Evolutionary conservation across 2,329 filamentous ascomycete genomes (phyloP).

Genomic region (Chaetomium olivaceum): DNA sequence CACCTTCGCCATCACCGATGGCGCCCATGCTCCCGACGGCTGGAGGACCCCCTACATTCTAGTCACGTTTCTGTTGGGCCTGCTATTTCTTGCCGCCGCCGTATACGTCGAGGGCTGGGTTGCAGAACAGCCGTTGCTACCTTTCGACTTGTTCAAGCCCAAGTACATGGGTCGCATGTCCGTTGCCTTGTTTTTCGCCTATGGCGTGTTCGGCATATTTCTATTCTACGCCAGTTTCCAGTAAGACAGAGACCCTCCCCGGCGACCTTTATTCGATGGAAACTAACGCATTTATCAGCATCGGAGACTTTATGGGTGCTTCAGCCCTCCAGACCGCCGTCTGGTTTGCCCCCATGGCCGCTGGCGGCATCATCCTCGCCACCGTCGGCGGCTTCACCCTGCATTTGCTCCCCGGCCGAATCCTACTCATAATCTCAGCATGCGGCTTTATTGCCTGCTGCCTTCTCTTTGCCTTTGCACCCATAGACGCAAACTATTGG

Average conservation of each 20-base stretch:
- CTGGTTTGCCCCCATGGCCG: conserved; percentile 68
- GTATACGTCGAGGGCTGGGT: conserved; percentile 74
- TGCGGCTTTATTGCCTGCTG: conserved; percentile 59
- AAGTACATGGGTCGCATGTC: conserved; percentile 67
- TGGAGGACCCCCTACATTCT: conserved; percentile 76
- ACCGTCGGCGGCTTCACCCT: conserved; percentile 65
- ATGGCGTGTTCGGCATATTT: conserved; percentile 68
- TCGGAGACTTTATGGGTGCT: conserved; percentile 60
- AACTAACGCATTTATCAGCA: conserved; percentile 42
- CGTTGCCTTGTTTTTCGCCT: conserved; percentile 63
- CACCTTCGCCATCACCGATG: conserved; percentile 74
- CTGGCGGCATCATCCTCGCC: conserved; percentile 67
- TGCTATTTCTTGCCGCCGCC: conserved; percentile 58
- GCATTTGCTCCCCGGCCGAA: conserved; percentile 62
- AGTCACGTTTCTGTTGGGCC: conserved; percentile 63
- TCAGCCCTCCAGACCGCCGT: conserved; percentile 63
- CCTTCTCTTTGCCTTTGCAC: conserved; percentile 65
- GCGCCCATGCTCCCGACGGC: conserved; percentile 64
- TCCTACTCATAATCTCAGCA: conserved; percentile 63
- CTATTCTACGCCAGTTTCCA: conserved; percentile 71
- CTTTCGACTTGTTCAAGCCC: conserved; percentile 67
- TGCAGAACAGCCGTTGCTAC: conserved; percentile 66
- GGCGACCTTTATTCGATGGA: neutral
- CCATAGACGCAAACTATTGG: conserved; percentile 66
- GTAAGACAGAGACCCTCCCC: conserved; percentile 41